Conservation (phyloP, 768 basidiomycete species). For the Mycena floridula region DNA sequence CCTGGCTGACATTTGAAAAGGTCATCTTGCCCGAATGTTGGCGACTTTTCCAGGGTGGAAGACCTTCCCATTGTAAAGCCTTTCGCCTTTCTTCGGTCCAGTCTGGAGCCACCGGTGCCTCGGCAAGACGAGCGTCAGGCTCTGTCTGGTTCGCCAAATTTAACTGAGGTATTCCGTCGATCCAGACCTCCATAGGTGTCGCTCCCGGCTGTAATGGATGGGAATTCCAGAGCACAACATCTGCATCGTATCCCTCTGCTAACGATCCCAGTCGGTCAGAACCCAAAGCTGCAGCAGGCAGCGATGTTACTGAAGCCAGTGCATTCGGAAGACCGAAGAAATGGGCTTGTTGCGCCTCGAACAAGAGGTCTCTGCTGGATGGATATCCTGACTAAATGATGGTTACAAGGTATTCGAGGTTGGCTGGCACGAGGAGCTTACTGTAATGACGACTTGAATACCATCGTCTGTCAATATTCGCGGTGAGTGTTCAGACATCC, state of each 20-base stretch:
- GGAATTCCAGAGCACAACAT: slow-evolving; percentile 73
- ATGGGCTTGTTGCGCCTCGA: slow-evolving; percentile 69
- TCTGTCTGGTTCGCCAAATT: slow-evolving; percentile 34
- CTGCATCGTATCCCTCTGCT: slow-evolving; percentile 50
- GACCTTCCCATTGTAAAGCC: slow-evolving; percentile 58
- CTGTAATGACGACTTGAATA: slow-evolving; percentile 59
- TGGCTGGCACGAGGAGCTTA: slow-evolving; percentile 7
- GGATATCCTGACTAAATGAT: slow-evolving; percentile 38
- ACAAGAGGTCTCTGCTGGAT: slow-evolving; percentile 57
- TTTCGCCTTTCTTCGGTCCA: slow-evolving; percentile 59
- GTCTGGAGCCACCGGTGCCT: slow-evolving; percentile 48
- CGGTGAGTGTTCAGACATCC: slow-evolving; percentile 43
- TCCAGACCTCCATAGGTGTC: slow-evolving; percentile 71
- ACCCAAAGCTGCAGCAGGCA: slow-evolving; percentile 61
- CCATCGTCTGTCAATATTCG: slow-evolving; percentile 51
- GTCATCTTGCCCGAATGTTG: too few species aligned
- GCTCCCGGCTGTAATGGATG: slow-evolving; percentile 73
- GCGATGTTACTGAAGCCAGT: slow-evolving; percentile 59
- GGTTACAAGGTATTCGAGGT: neutral
- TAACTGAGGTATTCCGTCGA: slow-evolving; percentile 80
- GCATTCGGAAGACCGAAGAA: slow-evolving; percentile 61
- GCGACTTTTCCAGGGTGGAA: slow-evolving; percentile 53
- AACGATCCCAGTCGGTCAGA: slow-evolving; percentile 68
- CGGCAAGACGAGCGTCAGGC: slow-evolving; percentile 36
- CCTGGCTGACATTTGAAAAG: too few species aligned